phyloP scores from a whole-genome alignment of 495 filamentous ascomycete genomes.

The Apiosordaria backusii region DNA sequence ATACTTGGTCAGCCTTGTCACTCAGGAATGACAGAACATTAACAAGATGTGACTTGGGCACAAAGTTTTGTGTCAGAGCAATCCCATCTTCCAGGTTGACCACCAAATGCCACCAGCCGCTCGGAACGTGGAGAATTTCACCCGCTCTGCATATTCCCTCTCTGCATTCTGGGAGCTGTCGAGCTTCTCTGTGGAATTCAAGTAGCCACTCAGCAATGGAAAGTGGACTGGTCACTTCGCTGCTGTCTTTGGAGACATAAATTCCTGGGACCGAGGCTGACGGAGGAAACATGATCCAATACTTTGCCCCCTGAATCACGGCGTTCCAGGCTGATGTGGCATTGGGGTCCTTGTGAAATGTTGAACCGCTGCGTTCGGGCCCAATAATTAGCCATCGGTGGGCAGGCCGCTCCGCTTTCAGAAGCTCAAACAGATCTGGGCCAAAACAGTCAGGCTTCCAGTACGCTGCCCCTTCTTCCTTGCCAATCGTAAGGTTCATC shows the following conservation, averaged over 20 bases:
- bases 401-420: constrained; percentile 79
- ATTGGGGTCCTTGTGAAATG: constrained; percentile 83
- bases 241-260: constrained; percentile 85
- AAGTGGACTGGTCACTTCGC: constrained; percentile 90
- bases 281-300: constrained; percentile 90
- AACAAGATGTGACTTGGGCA: constrained; percentile 69
- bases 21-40: constrained; percentile 77
- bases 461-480: constrained; percentile 58
- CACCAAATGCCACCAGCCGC: constrained; percentile 95
- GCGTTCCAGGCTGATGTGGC: constrained; percentile 90
- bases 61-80: constrained; percentile 95
- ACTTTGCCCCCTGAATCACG: constrained; percentile 85
- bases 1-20: constrained; percentile 79
- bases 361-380: constrained; percentile 84
- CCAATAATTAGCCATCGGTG: constrained; percentile 92
- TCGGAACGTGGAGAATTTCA: constrained; percentile 89
- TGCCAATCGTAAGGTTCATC: constrained; percentile 66
- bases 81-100: constrained; percentile 81
- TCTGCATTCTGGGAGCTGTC: constrained; percentile 69
- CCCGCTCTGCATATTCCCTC: constrained; percentile 86
- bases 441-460: constrained; percentile 87
- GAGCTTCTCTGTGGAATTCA: constrained; percentile 84
- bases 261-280: constrained; percentile 69
- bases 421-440: constrained; percentile 78
- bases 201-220: constrained; percentile 96